Conservation (phyloP, 768 basidiomycete species). For the Phylloporus scabripes region DNA sequence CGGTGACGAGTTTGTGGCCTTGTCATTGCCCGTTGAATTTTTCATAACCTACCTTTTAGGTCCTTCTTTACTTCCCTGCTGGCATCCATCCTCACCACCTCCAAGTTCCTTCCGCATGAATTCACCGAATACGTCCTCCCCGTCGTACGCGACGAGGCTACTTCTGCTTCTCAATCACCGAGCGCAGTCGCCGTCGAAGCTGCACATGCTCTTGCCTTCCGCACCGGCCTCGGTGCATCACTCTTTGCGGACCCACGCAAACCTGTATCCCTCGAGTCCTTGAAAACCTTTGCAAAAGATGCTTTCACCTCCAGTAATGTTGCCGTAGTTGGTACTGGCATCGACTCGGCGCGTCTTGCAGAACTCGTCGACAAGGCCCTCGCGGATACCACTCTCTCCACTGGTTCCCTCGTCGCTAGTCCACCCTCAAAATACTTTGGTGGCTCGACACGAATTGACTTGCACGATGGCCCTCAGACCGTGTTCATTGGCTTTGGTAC, state of each 20-base stretch:
- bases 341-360: constrained; percentile 63
- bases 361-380: constrained; percentile 71
- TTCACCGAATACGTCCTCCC: constrained; percentile 71
- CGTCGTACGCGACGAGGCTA: constrained; percentile 63
- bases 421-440: constrained; percentile 59
- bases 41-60: constrained; percentile 36
- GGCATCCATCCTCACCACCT: constrained; percentile 74
- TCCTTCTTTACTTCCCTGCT: constrained; percentile 88
- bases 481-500: constrained; percentile 86
- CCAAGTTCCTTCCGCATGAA: constrained; percentile 77
- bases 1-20: constrained; percentile 83
- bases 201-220: constrained; percentile 90
- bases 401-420: constrained; percentile 30
- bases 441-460: constrained; percentile 76
- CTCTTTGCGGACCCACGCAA: constrained; percentile 75
- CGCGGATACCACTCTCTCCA: constrained; percentile 30
- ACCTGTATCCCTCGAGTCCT: constrained; percentile 57
- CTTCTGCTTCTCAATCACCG: constrained; percentile 54
- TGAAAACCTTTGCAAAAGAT: constrained; percentile 66
- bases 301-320: constrained; percentile 77
- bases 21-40: neutral
- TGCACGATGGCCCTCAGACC: constrained; percentile 60
- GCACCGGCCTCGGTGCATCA: constrained; percentile 85
- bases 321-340: constrained; percentile 83
- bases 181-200: constrained; percentile 73